Percentiles rank a stretch among this genome's conserved stretches.
phyloP scores from a whole-genome alignment of 208 protist species.

The Hexamita inflata region DNA sequence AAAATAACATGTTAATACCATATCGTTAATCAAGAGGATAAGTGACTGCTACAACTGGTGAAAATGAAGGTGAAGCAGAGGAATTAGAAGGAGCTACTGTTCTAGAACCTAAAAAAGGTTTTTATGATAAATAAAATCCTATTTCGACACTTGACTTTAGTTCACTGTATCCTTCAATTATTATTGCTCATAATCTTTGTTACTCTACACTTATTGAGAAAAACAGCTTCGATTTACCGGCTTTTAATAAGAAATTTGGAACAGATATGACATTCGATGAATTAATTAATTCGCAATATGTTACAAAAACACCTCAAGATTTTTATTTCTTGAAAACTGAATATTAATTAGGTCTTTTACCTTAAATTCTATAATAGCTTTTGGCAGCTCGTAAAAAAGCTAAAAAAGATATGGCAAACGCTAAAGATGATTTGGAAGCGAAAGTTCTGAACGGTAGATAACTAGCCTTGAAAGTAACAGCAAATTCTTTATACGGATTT shows the following conservation, averaged over 20 bases:
- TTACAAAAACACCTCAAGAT: constrained; percentile 21
- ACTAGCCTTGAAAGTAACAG: constrained; percentile 79
- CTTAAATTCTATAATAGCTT: constrained; percentile 42
- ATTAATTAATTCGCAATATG: not conserved
- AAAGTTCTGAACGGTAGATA: constrained; percentile 83
- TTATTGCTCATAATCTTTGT: constrained; percentile 99
- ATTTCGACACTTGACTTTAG: constrained; percentile 90
- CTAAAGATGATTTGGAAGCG: constrained; percentile 57
- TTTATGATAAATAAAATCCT: constrained; percentile 67
- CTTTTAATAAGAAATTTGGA: not conserved
- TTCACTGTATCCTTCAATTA: constrained; percentile 97
- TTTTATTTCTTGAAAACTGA: constrained; percentile 8
- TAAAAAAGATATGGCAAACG: constrained; percentile 41
- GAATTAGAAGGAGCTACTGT: constrained; percentile 88
- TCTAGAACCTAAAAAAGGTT: constrained; percentile 82
- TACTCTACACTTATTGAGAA: constrained; percentile 71
- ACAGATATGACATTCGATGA: not conserved
- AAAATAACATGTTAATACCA: constrained; percentile 53
- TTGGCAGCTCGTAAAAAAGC: constrained; percentile 37
- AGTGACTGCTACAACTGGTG: not conserved
- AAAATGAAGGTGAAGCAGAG: constrained; percentile 34
- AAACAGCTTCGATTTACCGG: not conserved
- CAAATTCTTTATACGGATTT: constrained; percentile 98
- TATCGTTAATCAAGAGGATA: not conserved
- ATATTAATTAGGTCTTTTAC: constrained; percentile 29